phyloP scores from a whole-genome alignment of 495 filamentous ascomycete species.

The Xylaria palmicola region DNA sequence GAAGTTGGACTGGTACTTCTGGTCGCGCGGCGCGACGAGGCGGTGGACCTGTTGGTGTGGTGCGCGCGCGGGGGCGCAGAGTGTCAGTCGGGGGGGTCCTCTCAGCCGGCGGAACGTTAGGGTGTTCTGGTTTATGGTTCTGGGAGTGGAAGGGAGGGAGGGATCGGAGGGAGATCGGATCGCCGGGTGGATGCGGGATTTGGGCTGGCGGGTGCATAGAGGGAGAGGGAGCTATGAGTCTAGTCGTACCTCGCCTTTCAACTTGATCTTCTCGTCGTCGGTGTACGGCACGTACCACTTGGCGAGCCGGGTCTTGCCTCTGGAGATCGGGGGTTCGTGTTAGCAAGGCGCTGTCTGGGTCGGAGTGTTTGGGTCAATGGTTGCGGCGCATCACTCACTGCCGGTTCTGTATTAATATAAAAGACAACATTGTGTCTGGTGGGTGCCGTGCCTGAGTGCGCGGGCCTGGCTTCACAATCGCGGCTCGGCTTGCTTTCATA shows the following conservation, averaged over 20 bases:
- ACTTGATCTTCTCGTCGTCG: conserved; percentile 93
- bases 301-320: conserved; percentile 96
- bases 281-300: conserved; percentile 99
- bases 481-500: background rate
- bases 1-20: conserved; percentile 99
- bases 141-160: background rate
- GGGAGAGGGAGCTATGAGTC: background rate
- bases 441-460: background rate
- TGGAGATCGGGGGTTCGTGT: conserved; percentile 34
- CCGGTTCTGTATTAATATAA: conserved; percentile 95
- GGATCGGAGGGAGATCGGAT: background rate
- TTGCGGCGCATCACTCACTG: conserved; percentile 57
- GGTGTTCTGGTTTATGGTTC: background rate
- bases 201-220: conserved; percentile 3
- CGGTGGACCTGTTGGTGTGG: conserved; percentile 73
- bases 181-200: no score
- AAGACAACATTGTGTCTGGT: conserved; percentile 65
- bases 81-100: background rate
- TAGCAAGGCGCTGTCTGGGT: conserved; percentile 4
- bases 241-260: conserved; percentile 75
- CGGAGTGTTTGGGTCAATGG: background rate
- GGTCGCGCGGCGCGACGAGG: conserved; percentile 92
- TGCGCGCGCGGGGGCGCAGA: background rate
- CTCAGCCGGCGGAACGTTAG: background rate
- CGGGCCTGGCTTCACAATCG: background rate